phyloP scores from a whole-genome alignment of 2,329 filamentous ascomycete species.

The Didymella sp. region DNA sequence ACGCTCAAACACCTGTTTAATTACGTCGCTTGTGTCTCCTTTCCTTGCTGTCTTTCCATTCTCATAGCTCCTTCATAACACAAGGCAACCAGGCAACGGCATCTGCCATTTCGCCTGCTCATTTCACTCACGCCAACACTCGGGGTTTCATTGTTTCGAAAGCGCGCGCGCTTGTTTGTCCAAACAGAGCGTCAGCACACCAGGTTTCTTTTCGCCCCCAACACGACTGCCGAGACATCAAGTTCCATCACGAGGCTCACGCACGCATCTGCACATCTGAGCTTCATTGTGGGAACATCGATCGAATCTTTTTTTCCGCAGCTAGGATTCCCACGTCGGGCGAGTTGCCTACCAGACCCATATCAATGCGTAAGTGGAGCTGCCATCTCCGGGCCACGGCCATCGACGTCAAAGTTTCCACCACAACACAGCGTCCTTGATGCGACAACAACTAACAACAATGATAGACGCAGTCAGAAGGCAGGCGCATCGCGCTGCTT shows the following conservation, averaged over 20 bases:
- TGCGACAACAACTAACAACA: conserved; percentile 19
- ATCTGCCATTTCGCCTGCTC: neutral
- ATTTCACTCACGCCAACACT: conserved; percentile 16
- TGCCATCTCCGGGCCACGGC: conserved; percentile 17
- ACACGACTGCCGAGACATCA: conserved; percentile 11
- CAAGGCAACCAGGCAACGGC: conserved; percentile 13
- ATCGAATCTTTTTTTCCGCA: neutral
- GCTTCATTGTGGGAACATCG: conserved; percentile 15
- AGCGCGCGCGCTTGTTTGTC: conserved; percentile 22
- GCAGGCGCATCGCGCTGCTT: conserved; percentile 48
- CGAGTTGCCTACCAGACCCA: conserved; percentile 24
- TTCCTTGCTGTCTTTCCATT: conserved; percentile 14
- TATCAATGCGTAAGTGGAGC: conserved; percentile 37
- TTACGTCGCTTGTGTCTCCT: conserved; percentile 19
- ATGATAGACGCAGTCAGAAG: conserved; percentile 46
- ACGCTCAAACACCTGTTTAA: conserved; percentile 19
- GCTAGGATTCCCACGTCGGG: conserved; percentile 22
- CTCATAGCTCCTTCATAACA: conserved; percentile 7
- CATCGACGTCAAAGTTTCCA: conserved; percentile 2
- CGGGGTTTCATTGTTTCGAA: conserved; percentile 6
- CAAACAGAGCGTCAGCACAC: conserved; percentile 19
- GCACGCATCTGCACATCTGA: conserved; percentile 11
- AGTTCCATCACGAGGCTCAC: neutral
- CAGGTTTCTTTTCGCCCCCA: conserved; percentile 21
- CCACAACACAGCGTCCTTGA: neutral